Conservation (phyloP, 1,139 yeast genomes). For the Petasospora rhodanensis region DNA sequence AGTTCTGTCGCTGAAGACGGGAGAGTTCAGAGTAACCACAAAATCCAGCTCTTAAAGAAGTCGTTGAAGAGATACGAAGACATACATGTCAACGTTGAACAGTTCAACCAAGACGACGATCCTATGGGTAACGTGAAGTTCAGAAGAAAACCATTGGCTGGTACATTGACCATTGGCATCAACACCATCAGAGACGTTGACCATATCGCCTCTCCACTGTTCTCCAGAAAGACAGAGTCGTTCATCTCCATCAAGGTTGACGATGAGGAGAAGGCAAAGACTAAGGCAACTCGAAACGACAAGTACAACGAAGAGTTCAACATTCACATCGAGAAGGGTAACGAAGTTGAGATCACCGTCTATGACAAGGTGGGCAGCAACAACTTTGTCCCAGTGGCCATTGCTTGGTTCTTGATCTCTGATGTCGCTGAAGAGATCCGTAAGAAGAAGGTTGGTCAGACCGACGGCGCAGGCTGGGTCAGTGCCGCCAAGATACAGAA, state of each 20-base stretch:
- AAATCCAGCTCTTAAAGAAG: slow-evolving; percentile 78
- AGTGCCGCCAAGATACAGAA: slow-evolving; percentile 59
- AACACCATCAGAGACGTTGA: slow-evolving; percentile 84
- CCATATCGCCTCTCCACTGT: slow-evolving; percentile 79
- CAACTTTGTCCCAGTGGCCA: slow-evolving; percentile 79
- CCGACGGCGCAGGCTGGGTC: slow-evolving; percentile 84
- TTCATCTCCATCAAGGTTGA: slow-evolving; percentile 76
- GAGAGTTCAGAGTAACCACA: slow-evolving; percentile 74
- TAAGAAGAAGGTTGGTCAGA: slow-evolving; percentile 79
- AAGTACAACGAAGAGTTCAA: slow-evolving; percentile 83
- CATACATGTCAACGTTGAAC: slow-evolving; percentile 56
- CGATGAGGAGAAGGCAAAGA: slow-evolving; percentile 74
- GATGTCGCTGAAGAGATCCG: slow-evolving; percentile 94
- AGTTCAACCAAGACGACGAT: slow-evolving; percentile 50
- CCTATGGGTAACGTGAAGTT: slow-evolving; percentile 62
- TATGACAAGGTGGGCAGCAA: slow-evolving; percentile 67
- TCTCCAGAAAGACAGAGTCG: slow-evolving; percentile 77
- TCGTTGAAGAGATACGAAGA: slow-evolving; percentile 85
- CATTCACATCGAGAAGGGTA: slow-evolving; percentile 81
- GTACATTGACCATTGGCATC: slow-evolving; percentile 65
- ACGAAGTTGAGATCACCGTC: slow-evolving; percentile 83
- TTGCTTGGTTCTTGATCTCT: slow-evolving; percentile 83
- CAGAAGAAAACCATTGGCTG: slow-evolving; percentile 79
- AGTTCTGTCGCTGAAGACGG: slow-evolving; percentile 90
- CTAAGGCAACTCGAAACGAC: slow-evolving; percentile 72